Percentiles rank a stretch among this genome's conserved stretches.
These are phyloP conservation scores for Nothophoma quercina DNA, from an alignment of 2,329 filamentous ascomycete species.

Conservation along the genomic window DNA sequence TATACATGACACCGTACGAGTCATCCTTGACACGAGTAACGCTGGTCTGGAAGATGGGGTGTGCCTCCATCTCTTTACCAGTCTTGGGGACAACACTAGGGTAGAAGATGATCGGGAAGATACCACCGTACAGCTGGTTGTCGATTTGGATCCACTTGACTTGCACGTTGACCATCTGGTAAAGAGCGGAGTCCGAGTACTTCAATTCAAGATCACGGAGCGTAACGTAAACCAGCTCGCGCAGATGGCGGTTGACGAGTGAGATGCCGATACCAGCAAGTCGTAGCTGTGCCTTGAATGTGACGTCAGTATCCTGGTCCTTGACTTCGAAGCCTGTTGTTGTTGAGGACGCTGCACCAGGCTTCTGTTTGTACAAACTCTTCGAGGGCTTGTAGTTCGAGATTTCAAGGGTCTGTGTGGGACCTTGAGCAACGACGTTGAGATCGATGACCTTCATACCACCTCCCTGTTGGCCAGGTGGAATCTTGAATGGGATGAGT, in stretches of 20 bases:
- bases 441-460: slow-evolving; percentile 91
- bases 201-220: slow-evolving; percentile 90
- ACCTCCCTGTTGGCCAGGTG: slow-evolving; percentile 66
- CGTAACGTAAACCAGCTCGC: slow-evolving; percentile 91
- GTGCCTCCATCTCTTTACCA: slow-evolving; percentile 92
- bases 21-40: slow-evolving; percentile 96
- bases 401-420: slow-evolving; percentile 90
- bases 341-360: slow-evolving; percentile 62
- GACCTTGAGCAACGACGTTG: slow-evolving; percentile 93
- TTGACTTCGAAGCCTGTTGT: slow-evolving; percentile 90
- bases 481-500: slow-evolving; percentile 90
- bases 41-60: slow-evolving; percentile 92
- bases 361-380: slow-evolving; percentile 83
- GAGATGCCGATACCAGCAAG: slow-evolving; percentile 92
- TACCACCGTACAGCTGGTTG: slow-evolving; percentile 96
- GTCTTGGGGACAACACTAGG: slow-evolving; percentile 98
- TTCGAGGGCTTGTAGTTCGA: slow-evolving; percentile 93
- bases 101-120: slow-evolving; percentile 97
- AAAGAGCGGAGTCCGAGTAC: slow-evolving; percentile 90
- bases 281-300: slow-evolving; percentile 86
- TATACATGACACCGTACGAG: slow-evolving; percentile 95
- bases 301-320: slow-evolving; percentile 84
- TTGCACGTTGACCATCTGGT: slow-evolving; percentile 87
- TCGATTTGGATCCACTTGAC: slow-evolving; percentile 99
- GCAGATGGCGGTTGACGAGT: slow-evolving; percentile 88